A percentile compares a stretch with the other conserved stretches of the same genome.
Evolutionary conservation across 139 green algal genomes (phyloP).

Genomic region (Chlorella ohadii): DNA sequence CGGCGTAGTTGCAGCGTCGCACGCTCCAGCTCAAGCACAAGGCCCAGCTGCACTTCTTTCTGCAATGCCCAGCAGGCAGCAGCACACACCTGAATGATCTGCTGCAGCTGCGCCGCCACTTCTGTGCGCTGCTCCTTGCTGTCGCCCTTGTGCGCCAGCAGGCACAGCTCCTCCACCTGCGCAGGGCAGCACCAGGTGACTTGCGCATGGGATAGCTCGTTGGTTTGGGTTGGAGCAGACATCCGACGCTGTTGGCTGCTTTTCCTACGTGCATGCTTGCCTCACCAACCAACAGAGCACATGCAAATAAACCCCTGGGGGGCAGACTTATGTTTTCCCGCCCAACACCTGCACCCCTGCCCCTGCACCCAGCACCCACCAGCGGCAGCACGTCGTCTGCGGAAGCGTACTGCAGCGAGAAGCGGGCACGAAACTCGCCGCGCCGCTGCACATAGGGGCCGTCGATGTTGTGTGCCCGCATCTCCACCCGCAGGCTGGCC

Average conservation of each 20-base stretch:
- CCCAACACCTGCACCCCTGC: too few species aligned
- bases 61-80: background rate
- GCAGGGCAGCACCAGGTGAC: too few species aligned
- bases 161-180: constrained; percentile 50
- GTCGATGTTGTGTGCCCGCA: constrained; percentile 47
- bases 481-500: constrained; percentile 47
- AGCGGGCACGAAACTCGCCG: constrained; percentile 46
- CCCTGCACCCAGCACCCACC: too few species aligned
- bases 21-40: background rate
- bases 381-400: constrained; percentile 52
- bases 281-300: too few species aligned
- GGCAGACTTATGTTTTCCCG: too few species aligned
- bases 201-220: too few species aligned
- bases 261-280: too few species aligned
- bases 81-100: constrained; percentile 40
- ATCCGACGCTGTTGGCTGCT: too few species aligned
- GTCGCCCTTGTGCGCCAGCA: constrained; percentile 9
- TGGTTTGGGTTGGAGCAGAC: too few species aligned
- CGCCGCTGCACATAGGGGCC: constrained; percentile 42
- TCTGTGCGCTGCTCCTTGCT: constrained; percentile 24
- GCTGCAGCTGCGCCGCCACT: constrained; percentile 8
- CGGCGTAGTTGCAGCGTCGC: background rate
- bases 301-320: too few species aligned
- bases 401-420: constrained; percentile 61
- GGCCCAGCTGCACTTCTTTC: too few species aligned